Evolutionary conservation across 2,329 filamentous ascomycete genomes (phyloP).

Genomic region (Septoria petroselini): DNA sequence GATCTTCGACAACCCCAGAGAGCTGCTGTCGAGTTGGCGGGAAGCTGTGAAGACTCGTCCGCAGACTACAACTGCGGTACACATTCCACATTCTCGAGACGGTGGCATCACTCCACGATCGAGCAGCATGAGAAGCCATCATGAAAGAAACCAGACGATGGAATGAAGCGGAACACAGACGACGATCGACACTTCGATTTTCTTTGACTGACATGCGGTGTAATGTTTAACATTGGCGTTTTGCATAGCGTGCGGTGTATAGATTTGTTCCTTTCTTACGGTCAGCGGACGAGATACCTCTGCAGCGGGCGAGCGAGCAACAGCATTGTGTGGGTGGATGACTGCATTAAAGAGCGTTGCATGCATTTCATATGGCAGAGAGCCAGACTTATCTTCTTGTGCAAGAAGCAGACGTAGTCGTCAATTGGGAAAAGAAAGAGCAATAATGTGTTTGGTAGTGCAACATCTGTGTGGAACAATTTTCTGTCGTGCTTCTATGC

Average conservation of each 20-base stretch:
- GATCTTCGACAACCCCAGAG: constrained; percentile 8
- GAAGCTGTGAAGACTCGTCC: constrained; percentile 3
- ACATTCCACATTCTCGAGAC: not conserved
- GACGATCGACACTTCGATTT: not conserved
- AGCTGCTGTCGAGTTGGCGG: constrained; percentile 11
- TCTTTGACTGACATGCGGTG: not conserved
- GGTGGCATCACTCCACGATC: too few species aligned
- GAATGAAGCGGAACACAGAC: not conserved
- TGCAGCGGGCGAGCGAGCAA: constrained; percentile 16
- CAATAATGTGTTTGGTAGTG: too few species aligned
- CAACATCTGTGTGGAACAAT: too few species aligned
- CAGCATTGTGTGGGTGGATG: not conserved
- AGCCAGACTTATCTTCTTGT: too few species aligned
- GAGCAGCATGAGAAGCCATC: not conserved
- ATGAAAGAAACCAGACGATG: not conserved
- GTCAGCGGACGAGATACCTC: constrained; percentile 17
- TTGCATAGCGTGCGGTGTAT: constrained; percentile 16
- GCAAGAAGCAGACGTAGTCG: too few species aligned
- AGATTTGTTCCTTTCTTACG: not conserved
- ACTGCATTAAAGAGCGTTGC: not conserved
- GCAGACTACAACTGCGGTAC: not conserved
- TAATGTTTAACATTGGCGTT: not conserved
- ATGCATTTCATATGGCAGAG: too few species aligned
- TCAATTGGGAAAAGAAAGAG: too few species aligned
- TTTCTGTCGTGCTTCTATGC: too few species aligned